Base-by-base conservation (phyloP, 2,329 filamentous ascomycete genomes). In the Colletotrichum camelliae region DNA sequence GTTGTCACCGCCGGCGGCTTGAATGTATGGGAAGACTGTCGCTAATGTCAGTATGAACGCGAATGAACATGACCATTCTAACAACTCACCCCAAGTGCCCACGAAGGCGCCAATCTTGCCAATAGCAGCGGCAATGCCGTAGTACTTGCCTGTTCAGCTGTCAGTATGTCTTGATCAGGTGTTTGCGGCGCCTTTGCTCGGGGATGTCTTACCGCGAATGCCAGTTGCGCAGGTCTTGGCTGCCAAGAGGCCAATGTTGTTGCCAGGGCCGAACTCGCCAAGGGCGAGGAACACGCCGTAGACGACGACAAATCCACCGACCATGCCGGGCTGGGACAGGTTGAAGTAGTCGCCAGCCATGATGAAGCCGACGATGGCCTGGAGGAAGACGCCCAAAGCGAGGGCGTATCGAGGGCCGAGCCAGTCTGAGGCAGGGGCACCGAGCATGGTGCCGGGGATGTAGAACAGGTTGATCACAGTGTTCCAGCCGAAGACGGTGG, bases 391-490 rank as follows among this genome's bases (percentile, higher is more conserved):
- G 16, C 95, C 95, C 12, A 92, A 84, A 3, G 91, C 91, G 0
- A 98, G 88, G 1, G 94, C 93, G 79, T 93, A 91, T 73, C 93
- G 93, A 1, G 96, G 95, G 0, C 96, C 96, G 67, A 97, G 86
- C 86, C 89, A 92, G 84, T 98, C 96, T 31, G 92, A 94, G 8
- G 94, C 86, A 72, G 94, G 94, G 1, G 95, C 94, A 24, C 96
- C 96, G 5, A 94, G 84, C 68, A 96, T 88, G 29, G 95, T 94
- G 2, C 96, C 96, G 0, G 95, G 96, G 65, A 98, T 90, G 84
- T 97, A 97, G 84, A 98, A 98, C 77, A 95, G 87, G 83, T 97
- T 98, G 86, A 97, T 92, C 57, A 98, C 90, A 0, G 94, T 95
- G 82, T 95, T 96, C 95, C 95, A 98, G 55, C 95, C 96, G 77